Conservation (phyloP, 768 basidiomycete species). For the Coprinopsis sp. region DNA sequence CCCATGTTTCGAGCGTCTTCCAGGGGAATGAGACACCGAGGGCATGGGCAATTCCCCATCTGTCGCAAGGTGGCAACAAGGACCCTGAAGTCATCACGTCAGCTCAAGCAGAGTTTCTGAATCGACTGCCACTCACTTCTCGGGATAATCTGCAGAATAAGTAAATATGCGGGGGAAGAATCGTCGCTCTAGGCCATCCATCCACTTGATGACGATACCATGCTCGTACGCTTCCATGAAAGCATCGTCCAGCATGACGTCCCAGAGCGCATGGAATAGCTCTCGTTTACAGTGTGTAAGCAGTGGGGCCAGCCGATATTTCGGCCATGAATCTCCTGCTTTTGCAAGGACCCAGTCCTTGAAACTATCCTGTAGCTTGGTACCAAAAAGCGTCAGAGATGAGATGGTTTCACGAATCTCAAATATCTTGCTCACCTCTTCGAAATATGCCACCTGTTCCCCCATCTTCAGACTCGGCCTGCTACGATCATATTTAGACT, state of each 20-base stretch:
- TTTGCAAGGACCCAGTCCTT: not conserved
- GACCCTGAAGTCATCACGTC: constrained; percentile 14
- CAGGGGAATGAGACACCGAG: constrained; percentile 26
- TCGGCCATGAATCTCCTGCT: too few species aligned
- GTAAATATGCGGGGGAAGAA: constrained; percentile 10
- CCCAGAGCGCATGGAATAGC: constrained; percentile 8
- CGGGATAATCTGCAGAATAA: constrained; percentile 12
- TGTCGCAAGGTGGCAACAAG: constrained; percentile 28
- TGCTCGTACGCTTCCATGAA: constrained; percentile 6
- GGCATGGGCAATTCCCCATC: constrained; percentile 32
- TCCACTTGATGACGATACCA: constrained; percentile 7
- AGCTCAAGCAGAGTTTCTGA: not conserved
- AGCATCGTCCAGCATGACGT: constrained; percentile 1
- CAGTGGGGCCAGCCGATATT: not conserved
- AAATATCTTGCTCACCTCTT: not conserved
- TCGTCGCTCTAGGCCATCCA: not conserved
- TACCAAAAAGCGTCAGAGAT: not conserved
- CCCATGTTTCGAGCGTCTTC: constrained; percentile 26
- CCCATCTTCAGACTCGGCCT: not conserved
- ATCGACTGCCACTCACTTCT: constrained; percentile 6
- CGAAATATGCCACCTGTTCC: constrained; percentile 1
- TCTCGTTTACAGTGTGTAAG: constrained; percentile 6
- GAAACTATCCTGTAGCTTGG: constrained; percentile 7
- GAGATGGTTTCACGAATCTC: not conserved
- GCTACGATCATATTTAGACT: not conserved